Evolutionary conservation across 306 rosid genomes (phyloP).

Genomic region (Mimosa pudica): DNA sequence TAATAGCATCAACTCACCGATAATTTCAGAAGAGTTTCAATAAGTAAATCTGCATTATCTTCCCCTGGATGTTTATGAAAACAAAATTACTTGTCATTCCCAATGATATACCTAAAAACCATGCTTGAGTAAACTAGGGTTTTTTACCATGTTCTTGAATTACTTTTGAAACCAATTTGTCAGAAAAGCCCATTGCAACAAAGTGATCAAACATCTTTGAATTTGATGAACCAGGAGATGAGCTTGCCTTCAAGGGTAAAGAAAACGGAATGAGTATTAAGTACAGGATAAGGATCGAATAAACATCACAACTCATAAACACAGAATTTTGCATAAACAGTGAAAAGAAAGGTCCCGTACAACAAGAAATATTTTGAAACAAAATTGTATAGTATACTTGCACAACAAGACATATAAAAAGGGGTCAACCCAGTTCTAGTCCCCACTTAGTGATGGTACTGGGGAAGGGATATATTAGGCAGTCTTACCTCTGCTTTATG

Average conservation of each 20-base stretch:
- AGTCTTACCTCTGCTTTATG: too few species aligned
- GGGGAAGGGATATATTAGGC: too few species aligned
- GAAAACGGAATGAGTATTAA: slow-evolving; percentile 29
- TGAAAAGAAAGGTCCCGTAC: background rate
- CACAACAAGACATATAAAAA: too few species aligned
- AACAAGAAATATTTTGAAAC: background rate
- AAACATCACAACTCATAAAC: background rate
- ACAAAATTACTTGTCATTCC: slow-evolving; percentile 27
- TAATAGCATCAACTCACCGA: slow-evolving; percentile 59
- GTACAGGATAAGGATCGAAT: background rate
- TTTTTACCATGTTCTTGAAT: slow-evolving; percentile 76
- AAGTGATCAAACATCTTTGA: slow-evolving; percentile 70
- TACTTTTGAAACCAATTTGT: slow-evolving; percentile 73
- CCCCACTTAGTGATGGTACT: too few species aligned
- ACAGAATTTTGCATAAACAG: background rate
- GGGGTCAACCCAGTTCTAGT: too few species aligned
- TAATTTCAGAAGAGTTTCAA: slow-evolving; percentile 78
- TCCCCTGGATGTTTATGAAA: slow-evolving; percentile 65
- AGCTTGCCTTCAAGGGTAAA: slow-evolving; percentile 51
- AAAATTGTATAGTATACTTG: too few species aligned
- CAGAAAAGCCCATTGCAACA: slow-evolving; percentile 79
- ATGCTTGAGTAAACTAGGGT: slow-evolving; percentile 27
- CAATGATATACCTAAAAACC: background rate
- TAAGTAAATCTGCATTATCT: slow-evolving; percentile 63
- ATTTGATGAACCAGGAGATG: slow-evolving; percentile 66